Percentiles rank a stretch among this genome's conserved stretches.
Evolutionary conservation across 805 yeast species (phyloP).

Genomic region (Saccharomyces jurei): DNA sequence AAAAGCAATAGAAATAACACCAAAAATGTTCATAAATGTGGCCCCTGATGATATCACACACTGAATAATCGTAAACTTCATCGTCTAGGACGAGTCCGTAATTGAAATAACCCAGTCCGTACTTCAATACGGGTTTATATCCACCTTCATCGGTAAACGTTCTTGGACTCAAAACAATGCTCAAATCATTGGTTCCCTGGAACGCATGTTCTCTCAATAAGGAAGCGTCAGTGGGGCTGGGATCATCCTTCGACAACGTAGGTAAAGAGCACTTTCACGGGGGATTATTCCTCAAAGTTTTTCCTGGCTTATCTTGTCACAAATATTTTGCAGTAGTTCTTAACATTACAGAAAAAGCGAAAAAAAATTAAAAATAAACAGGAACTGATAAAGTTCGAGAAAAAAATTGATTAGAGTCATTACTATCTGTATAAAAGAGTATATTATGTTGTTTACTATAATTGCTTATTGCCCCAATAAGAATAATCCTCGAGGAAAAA

Average conservation of each 20-base stretch:
- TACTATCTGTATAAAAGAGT: not conserved
- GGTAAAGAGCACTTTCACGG: not conserved
- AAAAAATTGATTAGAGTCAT: not conserved
- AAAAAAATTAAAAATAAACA: not conserved
- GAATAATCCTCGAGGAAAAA: constrained; percentile 42
- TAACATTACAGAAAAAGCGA: not conserved
- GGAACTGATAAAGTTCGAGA: not conserved
- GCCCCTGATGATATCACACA: constrained; percentile 13
- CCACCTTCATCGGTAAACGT: constrained; percentile 28
- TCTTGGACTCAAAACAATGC: constrained; percentile 19
- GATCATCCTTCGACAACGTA: constrained; percentile 18
- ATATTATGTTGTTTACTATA: not conserved
- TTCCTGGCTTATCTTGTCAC: not conserved
- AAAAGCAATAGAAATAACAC: constrained; percentile 14
- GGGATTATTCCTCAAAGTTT: not conserved
- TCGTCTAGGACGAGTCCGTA: constrained; percentile 19
- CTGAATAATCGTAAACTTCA: constrained; percentile 19
- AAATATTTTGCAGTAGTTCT: not conserved
- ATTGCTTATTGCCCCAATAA: not conserved
- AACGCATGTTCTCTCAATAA: constrained; percentile 32
- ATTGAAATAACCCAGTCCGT: constrained; percentile 31
- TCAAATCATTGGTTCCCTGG: constrained; percentile 27
- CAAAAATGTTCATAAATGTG: constrained; percentile 21
- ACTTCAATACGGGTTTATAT: constrained; percentile 20
- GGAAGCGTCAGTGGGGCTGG: constrained; percentile 32